Conservation (phyloP, 257 asterid species). For the Dorcoceras hygrometricum region DNA sequence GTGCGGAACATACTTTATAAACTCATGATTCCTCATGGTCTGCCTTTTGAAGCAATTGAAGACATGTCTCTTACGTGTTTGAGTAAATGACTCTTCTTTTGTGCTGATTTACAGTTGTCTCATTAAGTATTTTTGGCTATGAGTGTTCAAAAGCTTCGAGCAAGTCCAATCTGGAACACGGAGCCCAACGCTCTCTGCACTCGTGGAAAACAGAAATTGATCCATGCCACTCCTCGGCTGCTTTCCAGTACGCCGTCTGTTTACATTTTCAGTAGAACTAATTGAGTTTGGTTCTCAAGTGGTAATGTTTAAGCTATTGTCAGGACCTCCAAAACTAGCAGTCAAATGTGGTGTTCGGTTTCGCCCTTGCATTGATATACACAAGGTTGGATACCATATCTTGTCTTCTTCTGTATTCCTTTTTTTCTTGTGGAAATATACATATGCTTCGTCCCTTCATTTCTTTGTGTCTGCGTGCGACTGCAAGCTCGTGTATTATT, state of each 20-base stretch:
- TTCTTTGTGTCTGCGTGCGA: not conserved
- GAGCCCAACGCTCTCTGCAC: slow-evolving; percentile 25
- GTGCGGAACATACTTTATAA: not conserved
- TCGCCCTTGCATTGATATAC: slow-evolving; percentile 98
- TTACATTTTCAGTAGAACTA: not conserved
- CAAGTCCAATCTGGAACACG: slow-evolving; percentile 35
- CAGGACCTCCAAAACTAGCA: slow-evolving; percentile 50
- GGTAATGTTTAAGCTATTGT: slow-evolving; percentile 20
- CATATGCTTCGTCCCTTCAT: not conserved
- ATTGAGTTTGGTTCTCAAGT: not conserved
- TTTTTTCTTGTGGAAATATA: not conserved
- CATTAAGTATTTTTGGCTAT: slow-evolving; percentile 15
- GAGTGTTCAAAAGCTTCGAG: slow-evolving; percentile 46
- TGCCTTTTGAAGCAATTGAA: not conserved
- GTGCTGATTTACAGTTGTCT: slow-evolving; percentile 26
- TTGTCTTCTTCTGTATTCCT: not conserved
- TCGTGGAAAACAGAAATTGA: slow-evolving; percentile 32
- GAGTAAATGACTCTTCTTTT: slow-evolving; percentile 24
- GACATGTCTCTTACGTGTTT: slow-evolving; percentile 21
- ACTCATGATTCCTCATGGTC: not conserved
- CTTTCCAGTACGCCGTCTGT: slow-evolving; percentile 32
- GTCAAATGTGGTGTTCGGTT: slow-evolving; percentile 61
- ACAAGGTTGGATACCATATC: slow-evolving; percentile 57
- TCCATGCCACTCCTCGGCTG: slow-evolving; percentile 30
- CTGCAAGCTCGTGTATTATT: not conserved